These are phyloP conservation scores for Martiniozyma asiatica DNA, from an alignment of 1,139 yeast species.

Conservation along the genomic window DNA sequence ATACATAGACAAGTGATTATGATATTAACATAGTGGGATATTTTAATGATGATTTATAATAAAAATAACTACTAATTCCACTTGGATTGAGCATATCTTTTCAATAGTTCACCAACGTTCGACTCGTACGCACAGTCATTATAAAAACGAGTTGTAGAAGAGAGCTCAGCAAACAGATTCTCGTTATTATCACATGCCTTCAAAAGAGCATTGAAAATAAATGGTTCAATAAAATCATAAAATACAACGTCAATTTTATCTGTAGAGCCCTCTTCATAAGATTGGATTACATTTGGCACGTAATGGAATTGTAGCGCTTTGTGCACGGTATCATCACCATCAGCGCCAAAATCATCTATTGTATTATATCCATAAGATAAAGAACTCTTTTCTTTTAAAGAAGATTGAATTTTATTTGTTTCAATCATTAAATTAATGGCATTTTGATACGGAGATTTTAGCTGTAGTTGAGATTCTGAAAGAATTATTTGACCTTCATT, in stretches of 20 bases:
- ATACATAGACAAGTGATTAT: neutral
- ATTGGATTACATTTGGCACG: constrained; percentile 67
- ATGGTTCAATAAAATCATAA: constrained; percentile 61
- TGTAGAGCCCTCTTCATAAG: constrained; percentile 15
- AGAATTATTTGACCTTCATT: constrained; percentile 40
- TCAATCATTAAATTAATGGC: too few species aligned
- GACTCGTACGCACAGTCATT: constrained; percentile 35
- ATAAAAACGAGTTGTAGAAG: constrained; percentile 14
- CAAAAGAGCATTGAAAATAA: constrained; percentile 46
- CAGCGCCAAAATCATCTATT: constrained; percentile 65
- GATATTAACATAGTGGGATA: too few species aligned
- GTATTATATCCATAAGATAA: constrained; percentile 59
- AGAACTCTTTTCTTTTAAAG: neutral
- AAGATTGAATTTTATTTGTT: neutral
- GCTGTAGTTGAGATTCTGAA: constrained; percentile 6
- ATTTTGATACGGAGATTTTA: constrained; percentile 18
- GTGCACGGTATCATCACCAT: constrained; percentile 87
- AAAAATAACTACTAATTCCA: too few species aligned
- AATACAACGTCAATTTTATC: constrained; percentile 58
- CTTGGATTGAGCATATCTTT: constrained; percentile 26
- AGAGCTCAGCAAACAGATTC: constrained; percentile 19
- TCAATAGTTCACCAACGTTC: constrained; percentile 37
- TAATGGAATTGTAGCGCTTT: constrained; percentile 43
- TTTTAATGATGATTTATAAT: too few species aligned
- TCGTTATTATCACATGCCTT: constrained; percentile 16